Evolutionary conservation across 2,329 filamentous ascomycete genomes (phyloP), one percentile per base, ranked within the genome.

Genomic region (Alternaria tenuissima): DNA sequence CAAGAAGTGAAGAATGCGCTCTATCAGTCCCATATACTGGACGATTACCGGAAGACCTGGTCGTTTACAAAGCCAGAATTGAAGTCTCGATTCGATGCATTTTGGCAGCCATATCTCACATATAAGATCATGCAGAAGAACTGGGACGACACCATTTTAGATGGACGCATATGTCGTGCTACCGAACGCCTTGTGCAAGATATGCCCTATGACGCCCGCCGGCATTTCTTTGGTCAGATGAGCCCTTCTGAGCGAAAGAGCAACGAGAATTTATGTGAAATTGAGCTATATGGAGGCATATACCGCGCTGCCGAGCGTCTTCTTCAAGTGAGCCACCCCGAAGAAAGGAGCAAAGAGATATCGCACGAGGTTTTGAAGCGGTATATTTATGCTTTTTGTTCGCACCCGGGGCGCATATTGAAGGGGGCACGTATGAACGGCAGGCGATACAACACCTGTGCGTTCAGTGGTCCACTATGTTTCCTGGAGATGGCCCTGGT

Each of bases 31-130:
- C 14, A 26, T 9, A 30, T 42, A 16, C 41, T 39, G 24, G 41
- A 47, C 6, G 46, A 38, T 20, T 36, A 26, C 30, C 34, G 48
- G 32, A 0, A 36, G 14, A 16, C 0, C 12, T 36, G 11, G 41
- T 11, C 2, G 32, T 2, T 0, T 38, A n/a, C 16, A 0, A 38
- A 16, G n/a, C n/a, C 44, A 16, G n/a, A 47, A 11, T 47, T 24
- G 34, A 7, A 38, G 26, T 39, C 38, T 12, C 47, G 57, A 12
- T 43, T 47, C 14, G 39, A 44, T 16, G 20, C 54, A 11, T 60
- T 60, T 55, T 57, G 52, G 57, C 57, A 57, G 16, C 18, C 36
- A 11, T 60, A 52, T 14, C 39, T 60, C 6, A 60, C 53, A 8
- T 41, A 24, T 6, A 52, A 38, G 39, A 44, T 60, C 30, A 52